phyloP scores from a whole-genome alignment of 768 basidiomycete genomes.

The Phylloporus arenicola region DNA sequence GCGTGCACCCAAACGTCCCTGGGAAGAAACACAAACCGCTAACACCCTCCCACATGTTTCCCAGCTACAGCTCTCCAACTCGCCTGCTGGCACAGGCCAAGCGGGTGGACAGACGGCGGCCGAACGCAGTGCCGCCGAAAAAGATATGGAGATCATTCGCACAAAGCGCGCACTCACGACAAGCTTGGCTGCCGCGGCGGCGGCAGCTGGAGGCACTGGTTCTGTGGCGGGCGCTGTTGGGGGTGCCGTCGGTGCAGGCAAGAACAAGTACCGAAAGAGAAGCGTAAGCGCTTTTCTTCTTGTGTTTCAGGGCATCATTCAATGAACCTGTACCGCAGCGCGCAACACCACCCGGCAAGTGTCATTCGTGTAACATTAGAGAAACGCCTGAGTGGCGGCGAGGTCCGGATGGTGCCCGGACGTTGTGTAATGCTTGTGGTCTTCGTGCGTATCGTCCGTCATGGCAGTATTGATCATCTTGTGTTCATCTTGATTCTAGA shows the following conservation, averaged over 20 bases:
- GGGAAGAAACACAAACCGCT: slow-evolving; percentile 52
- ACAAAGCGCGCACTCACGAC: slow-evolving; percentile 71
- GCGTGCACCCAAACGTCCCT: slow-evolving; percentile 70
- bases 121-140: slow-evolving; percentile 62
- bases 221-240: slow-evolving; percentile 29
- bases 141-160: slow-evolving; percentile 82
- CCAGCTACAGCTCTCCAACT: slow-evolving; percentile 21
- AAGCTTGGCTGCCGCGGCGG: slow-evolving; percentile 48
- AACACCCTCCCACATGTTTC: slow-evolving; percentile 18
- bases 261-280: slow-evolving; percentile 80
- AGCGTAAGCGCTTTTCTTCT: slow-evolving; percentile 53
- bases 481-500: slow-evolving; percentile 36
- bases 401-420: slow-evolving; percentile 79
- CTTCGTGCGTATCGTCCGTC: slow-evolving; percentile 44
- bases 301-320: slow-evolving; percentile 12
- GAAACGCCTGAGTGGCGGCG: slow-evolving; percentile 89
- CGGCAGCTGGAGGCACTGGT: slow-evolving; percentile 31
- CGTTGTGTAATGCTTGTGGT: slow-evolving; percentile 82
- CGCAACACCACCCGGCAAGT: slow-evolving; percentile 80
- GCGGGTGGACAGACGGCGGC: slow-evolving; percentile 29
- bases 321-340: slow-evolving; percentile 46
- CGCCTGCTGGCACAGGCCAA: slow-evolving; percentile 8
- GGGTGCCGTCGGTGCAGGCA: slow-evolving; percentile 29
- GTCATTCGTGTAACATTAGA: slow-evolving; percentile 81
- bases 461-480: background rate